Base-by-base conservation (phyloP, 2,329 filamentous ascomycete genomes). In the Fusarium fracticaudum region DNA sequence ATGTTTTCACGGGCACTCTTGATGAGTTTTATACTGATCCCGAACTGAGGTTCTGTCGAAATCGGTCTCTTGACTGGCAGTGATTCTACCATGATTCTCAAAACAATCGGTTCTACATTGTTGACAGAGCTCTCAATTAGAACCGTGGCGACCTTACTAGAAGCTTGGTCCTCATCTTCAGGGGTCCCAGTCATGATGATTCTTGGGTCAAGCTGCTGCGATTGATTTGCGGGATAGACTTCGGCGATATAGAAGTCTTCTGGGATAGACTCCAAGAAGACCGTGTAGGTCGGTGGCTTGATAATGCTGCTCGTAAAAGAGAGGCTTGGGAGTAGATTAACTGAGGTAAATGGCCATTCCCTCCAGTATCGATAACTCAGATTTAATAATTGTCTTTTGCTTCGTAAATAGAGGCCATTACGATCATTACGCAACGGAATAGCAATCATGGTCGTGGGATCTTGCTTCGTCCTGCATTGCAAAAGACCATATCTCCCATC, bases 121-220 rank as follows among this genome's bases (percentile, higher is more conserved):
- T 20, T 2, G 8, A 20, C 0, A 4, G 6, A 14, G 17, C 24
- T 14, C 18, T 26, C 14, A 4, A 45, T 14, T 5, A 45, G 18
- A 14, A 45, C 44, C 8, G 20, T 10, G 14, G 8, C n/a, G 4
- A 0, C 12, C 17, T 8, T 26, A 14, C 12, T 14, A 5, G 0
- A 14, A 7, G 0, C 5, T 10, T 5, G 17, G 4, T 1, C 6
- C 6, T 22, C 13, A 3, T 11, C 4, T 15, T 48, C 13, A 15
- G 26, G 45, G 1, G 13, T 29, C 1, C 45, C 26, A 0, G 26
- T 29, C 26, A 48, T 48, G 20, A 48, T 29, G 13, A 29, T 8
- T 15, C 20, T 15, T 8, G 45, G 26, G 9, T 48, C 45, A 11
- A 4, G 20, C 18, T 29, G 45, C 26, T 22, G 24, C 1, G 26